Percentiles rank a stretch among this genome's conserved stretches.
Conservation (phyloP, 768 basidiomycete genomes). For the Collybiopsis luxurians region DNA sequence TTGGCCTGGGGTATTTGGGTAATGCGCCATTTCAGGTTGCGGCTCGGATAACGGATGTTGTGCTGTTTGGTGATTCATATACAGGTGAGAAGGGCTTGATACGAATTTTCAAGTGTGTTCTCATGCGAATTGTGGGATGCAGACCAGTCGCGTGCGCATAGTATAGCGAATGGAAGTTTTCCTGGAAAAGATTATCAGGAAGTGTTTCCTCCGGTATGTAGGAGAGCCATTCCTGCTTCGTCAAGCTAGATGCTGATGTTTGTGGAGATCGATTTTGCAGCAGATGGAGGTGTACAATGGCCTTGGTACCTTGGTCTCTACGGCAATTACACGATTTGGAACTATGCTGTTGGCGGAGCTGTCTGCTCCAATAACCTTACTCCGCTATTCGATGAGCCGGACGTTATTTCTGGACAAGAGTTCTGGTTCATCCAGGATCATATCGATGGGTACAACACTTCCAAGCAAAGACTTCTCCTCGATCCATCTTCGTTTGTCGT, state of each 20-base stretch:
- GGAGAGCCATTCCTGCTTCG: neutral
- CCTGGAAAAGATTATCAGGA: slow-evolving; percentile 23
- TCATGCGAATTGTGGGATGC: no score
- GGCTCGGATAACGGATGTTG: slow-evolving; percentile 3
- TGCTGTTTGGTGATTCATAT: slow-evolving; percentile 10
- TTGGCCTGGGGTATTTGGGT: neutral
- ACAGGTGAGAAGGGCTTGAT: neutral
- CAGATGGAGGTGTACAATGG: slow-evolving; percentile 22
- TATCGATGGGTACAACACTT: slow-evolving; percentile 13
- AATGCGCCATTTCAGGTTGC: neutral
- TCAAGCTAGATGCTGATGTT: neutral
- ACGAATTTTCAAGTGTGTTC: no score
- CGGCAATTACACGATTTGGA: slow-evolving; percentile 21
- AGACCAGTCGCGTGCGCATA: slow-evolving; percentile 21
- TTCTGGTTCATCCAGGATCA: slow-evolving; percentile 23
- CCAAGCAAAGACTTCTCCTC: slow-evolving; percentile 18
- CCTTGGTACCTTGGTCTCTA: slow-evolving; percentile 21
- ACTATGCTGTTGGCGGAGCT: slow-evolving; percentile 21
- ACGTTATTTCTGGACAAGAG: slow-evolving; percentile 18
- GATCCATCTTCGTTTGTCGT: slow-evolving; percentile 19
- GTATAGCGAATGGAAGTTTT: slow-evolving; percentile 18
- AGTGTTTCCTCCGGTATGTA: slow-evolving; percentile 19
- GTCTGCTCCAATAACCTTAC: slow-evolving; percentile 19
- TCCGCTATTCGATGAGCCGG: slow-evolving; percentile 10
- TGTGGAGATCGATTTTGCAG: slow-evolving; percentile 15